phyloP scores from a whole-genome alignment of 2,329 filamentous ascomycete species.

The Clonostachys sp. region DNA sequence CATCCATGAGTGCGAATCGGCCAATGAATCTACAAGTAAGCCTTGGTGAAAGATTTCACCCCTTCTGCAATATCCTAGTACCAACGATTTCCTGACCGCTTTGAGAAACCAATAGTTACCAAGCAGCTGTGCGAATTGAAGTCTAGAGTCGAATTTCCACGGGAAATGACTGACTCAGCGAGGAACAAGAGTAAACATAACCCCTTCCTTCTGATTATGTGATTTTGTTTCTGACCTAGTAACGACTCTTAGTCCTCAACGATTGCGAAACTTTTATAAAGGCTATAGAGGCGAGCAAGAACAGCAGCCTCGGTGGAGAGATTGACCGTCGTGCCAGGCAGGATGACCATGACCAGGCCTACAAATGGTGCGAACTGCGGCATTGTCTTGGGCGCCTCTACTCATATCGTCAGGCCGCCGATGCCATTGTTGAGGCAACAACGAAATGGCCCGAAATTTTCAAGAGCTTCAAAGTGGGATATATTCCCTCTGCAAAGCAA shows the following conservation, averaged over 20 bases:
- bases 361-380: conserved; percentile 11
- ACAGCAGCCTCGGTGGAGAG: background rate
- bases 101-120: background rate
- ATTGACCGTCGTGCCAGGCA: conserved; percentile 4
- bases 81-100: background rate
- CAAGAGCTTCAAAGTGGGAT: conserved; percentile 11
- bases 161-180: no score
- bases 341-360: conserved; percentile 1
- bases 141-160: background rate
- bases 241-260: conserved; percentile 3
- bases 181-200: no score
- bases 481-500: conserved; percentile 9
- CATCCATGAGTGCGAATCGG: conserved; percentile 1
- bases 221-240: no score
- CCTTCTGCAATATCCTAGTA: no score
- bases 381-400: conserved; percentile 15
- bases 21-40: background rate
- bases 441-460: conserved; percentile 15
- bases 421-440: conserved; percentile 4
- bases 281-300: background rate
- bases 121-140: background rate
- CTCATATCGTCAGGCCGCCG: conserved; percentile 12
- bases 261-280: conserved; percentile 11
- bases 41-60: no score
- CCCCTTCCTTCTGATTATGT: no score